These are phyloP conservation scores for Hansenula sp. DNA, from an alignment of 1,139 yeast genomes.

Conservation along the genomic window DNA sequence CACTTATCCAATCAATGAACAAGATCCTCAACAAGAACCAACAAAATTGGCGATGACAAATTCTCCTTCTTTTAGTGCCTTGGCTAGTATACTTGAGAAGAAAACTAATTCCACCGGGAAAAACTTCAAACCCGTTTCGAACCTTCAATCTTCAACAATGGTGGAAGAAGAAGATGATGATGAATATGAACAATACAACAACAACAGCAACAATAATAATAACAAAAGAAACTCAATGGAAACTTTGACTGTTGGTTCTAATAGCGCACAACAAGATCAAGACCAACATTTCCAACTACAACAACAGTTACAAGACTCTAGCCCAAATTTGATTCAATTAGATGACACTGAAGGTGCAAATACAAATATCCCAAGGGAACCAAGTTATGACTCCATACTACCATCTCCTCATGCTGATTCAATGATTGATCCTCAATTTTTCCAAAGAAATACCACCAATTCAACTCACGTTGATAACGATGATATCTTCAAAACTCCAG, in stretches of 20 bases:
- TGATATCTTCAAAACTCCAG: slow-evolving; percentile 25
- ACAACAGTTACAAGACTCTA: background rate
- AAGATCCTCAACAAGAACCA: slow-evolving; percentile 9
- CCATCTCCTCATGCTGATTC: background rate
- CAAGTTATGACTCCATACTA: background rate
- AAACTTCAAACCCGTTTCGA: background rate
- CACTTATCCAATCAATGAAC: background rate
- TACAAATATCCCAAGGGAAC: background rate
- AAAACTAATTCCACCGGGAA: slow-evolving; percentile 19
- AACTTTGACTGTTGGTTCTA: slow-evolving; percentile 4
- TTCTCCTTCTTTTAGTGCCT: slow-evolving; percentile 38
- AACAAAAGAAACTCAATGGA: slow-evolving; percentile 2
- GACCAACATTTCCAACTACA: slow-evolving; percentile 7
- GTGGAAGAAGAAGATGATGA: background rate
- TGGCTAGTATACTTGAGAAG: slow-evolving; percentile 33
- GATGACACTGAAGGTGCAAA: slow-evolving; percentile 17
- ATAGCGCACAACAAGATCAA: slow-evolving; percentile 9
- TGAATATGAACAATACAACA: no score
- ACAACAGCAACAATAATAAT: no score
- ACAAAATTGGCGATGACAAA: slow-evolving; percentile 34
- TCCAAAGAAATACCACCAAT: no score
- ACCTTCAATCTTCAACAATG: slow-evolving; percentile 12
- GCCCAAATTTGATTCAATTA: slow-evolving; percentile 24
- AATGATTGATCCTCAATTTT: background rate
- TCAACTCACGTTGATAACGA: slow-evolving; percentile 2